Percentiles rank a stretch among this genome's conserved stretches.
These are phyloP conservation scores for Bromus sterilis DNA, from an alignment of 176 grass and related monocot species.

Conservation along the genomic window DNA sequence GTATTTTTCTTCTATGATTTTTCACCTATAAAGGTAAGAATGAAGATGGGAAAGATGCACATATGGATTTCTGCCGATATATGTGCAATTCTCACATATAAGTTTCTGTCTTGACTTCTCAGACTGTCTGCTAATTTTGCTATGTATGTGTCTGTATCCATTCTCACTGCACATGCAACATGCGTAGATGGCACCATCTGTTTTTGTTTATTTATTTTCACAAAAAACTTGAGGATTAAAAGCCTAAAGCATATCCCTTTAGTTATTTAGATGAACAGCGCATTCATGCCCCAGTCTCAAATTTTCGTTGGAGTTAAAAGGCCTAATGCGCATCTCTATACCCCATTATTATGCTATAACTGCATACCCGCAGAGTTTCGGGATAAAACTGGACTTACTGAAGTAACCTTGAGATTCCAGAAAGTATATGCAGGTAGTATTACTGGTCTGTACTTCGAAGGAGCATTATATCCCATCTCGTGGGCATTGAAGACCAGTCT, in stretches of 20 bases:
- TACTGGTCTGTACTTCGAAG: not conserved
- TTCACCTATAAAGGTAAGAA: conserved; percentile 91
- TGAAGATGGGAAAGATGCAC: not conserved
- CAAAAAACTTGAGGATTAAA: not conserved
- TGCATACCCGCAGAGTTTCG: not conserved
- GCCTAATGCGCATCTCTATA: not conserved
- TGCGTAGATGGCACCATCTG: not conserved
- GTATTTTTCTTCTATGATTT: conserved; percentile 98
- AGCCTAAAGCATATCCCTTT: not conserved
- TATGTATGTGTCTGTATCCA: not conserved
- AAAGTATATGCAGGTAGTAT: not conserved
- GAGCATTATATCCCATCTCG: not conserved
- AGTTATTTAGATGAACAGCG: not conserved
- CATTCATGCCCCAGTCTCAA: not conserved
- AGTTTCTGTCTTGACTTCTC: not conserved
- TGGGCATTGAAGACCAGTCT: not conserved
- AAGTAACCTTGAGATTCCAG: not conserved
- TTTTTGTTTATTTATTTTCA: not conserved
- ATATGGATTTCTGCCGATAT: not conserved
- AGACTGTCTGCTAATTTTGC: not conserved
- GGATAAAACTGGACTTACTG: not conserved
- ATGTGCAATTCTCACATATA: not conserved
- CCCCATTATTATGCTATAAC: not conserved
- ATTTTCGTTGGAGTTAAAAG: not conserved
- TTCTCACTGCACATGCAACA: not conserved